Conservation (phyloP, 768 basidiomycete genomes). For the Epithele typhae region DNA sequence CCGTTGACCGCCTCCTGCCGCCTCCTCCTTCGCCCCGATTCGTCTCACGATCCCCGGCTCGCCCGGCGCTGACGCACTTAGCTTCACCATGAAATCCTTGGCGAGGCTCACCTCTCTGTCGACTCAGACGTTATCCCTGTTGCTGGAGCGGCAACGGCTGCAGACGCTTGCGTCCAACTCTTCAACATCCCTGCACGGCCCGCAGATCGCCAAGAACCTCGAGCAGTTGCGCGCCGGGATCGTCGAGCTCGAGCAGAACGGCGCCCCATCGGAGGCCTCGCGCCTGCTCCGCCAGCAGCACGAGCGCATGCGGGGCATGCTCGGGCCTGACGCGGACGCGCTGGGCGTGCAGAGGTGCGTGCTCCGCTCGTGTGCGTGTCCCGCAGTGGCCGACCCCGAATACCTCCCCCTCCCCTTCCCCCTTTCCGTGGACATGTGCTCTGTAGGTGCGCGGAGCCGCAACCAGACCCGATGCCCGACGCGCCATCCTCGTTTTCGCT, state of each 20-base stretch:
- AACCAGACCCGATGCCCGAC: neutral
- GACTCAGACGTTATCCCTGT: constrained; percentile 72
- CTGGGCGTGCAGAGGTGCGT: constrained; percentile 49
- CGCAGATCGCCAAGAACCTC: constrained; percentile 74
- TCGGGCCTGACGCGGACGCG: constrained; percentile 53
- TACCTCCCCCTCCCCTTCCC: too few species aligned
- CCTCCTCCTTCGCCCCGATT: too few species aligned
- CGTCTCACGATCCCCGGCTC: neutral
- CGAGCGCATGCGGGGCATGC: constrained; percentile 73
- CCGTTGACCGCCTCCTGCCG: too few species aligned
- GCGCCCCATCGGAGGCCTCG: constrained; percentile 46
- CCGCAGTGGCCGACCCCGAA: too few species aligned
- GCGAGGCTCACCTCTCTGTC: constrained; percentile 73
- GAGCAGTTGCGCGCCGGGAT: constrained; percentile 65
- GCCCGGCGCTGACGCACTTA: neutral
- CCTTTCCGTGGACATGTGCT: constrained; percentile 2
- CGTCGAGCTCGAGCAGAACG: constrained; percentile 50
- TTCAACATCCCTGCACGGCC: constrained; percentile 44
- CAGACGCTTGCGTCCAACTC: constrained; percentile 46
- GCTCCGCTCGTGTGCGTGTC: neutral
- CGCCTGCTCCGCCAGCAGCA: constrained; percentile 63
- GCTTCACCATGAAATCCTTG: constrained; percentile 40
- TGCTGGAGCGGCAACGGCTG: constrained; percentile 81
- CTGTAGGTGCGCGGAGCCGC: neutral
- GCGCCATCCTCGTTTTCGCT: constrained; percentile 8